Evolutionary conservation across 495 filamentous ascomycete genomes (phyloP).

Genomic region (Thozetella sp.): DNA sequence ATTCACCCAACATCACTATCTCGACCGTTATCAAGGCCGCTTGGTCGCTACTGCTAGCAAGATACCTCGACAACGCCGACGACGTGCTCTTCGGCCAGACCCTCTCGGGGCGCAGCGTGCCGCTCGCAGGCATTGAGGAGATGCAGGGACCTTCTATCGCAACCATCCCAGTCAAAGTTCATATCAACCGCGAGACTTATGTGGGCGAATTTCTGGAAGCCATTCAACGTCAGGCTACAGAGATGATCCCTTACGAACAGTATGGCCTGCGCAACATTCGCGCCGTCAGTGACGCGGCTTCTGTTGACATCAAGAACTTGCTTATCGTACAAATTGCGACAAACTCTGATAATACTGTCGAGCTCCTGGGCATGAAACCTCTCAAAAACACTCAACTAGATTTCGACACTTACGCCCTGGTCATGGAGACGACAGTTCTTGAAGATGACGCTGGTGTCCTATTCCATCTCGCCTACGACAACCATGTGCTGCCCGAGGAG

Average conservation of each 20-base stretch:
- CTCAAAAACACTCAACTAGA: background rate
- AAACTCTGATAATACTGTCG: background rate
- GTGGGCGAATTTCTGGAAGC: background rate
- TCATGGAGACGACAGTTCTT: background rate
- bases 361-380: background rate
- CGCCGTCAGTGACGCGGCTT: background rate
- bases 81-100: slow-evolving; percentile 45
- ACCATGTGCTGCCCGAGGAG: background rate
- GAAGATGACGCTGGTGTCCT: background rate
- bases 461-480: background rate
- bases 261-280: background rate
- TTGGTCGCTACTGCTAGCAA: background rate
- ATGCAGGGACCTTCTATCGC: slow-evolving; percentile 54
- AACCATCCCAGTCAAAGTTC: slow-evolving; percentile 46
- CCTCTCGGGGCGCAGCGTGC: slow-evolving; percentile 41
- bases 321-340: background rate
- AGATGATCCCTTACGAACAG: background rate
- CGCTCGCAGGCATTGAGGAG: slow-evolving; percentile 37
- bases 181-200: slow-evolving; percentile 2
- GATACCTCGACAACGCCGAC: slow-evolving; percentile 1
- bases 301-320: background rate
- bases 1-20: background rate
- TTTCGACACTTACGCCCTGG: background rate
- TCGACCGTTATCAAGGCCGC: background rate
- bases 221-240: background rate